These are phyloP conservation scores for Lichtheimia hyalospora DNA, from an alignment of 371 early-diverging fungal genomes.

Conservation along the genomic window DNA sequence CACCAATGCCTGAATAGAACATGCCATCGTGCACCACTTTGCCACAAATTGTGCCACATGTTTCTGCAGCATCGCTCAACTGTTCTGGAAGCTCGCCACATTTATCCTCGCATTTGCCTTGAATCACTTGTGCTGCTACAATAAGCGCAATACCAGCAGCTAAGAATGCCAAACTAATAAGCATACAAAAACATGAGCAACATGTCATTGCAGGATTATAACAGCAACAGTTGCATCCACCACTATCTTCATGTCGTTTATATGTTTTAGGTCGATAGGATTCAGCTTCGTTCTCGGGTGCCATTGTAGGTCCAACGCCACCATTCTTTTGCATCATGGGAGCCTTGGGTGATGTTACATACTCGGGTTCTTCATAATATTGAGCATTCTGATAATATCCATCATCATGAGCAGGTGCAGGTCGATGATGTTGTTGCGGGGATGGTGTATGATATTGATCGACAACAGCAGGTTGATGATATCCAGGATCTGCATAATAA, in stretches of 20 bases:
- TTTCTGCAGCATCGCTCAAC: not conserved
- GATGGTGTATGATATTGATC: too few species aligned
- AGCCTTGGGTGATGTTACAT: slow-evolving; percentile 10
- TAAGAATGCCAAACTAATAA: slow-evolving; percentile 22
- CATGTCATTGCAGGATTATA: slow-evolving; percentile 29
- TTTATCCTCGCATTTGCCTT: slow-evolving; percentile 17
- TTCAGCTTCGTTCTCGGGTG: slow-evolving; percentile 24
- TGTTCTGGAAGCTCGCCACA: slow-evolving; percentile 20
- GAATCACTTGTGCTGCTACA: slow-evolving; percentile 21
- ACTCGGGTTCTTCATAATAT: slow-evolving; percentile 21
- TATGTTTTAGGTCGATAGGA: slow-evolving; percentile 17
- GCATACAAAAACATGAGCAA: slow-evolving; percentile 26
- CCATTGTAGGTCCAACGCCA: slow-evolving; percentile 8
- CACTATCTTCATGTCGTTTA: slow-evolving; percentile 8
- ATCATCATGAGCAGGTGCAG: not conserved
- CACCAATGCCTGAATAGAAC: slow-evolving; percentile 28
- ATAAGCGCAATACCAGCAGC: slow-evolving; percentile 30
- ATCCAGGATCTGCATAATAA: not conserved
- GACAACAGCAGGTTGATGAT: too few species aligned
- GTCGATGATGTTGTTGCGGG: not conserved
- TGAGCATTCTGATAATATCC: slow-evolving; percentile 6
- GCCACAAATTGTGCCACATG: slow-evolving; percentile 25
- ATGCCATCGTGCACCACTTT: slow-evolving; percentile 27
- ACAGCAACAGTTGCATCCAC: slow-evolving; percentile 21
- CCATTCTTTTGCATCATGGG: slow-evolving; percentile 17